Evolutionary conservation across 768 basidiomycete species (phyloP).

Genomic region (Boletus subcaerulescens): DNA sequence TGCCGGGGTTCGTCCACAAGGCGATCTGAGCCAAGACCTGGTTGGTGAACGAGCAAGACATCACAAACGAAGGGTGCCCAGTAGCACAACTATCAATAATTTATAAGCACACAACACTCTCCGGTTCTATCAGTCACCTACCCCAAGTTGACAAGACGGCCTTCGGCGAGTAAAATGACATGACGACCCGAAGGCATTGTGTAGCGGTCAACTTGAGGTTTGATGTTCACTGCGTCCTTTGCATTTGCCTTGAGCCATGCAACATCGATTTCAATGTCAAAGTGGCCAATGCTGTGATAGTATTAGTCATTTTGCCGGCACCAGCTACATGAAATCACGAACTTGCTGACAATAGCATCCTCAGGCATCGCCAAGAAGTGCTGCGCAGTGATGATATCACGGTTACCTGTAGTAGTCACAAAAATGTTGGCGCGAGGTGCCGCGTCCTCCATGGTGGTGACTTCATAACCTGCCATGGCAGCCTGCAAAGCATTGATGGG

Average conservation of each 20-base stretch:
- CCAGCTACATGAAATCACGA: conserved; percentile 30
- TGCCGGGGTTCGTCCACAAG: conserved; percentile 89
- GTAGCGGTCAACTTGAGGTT: conserved; percentile 98
- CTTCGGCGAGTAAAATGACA: conserved; percentile 96
- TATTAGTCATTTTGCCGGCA: conserved; percentile 7
- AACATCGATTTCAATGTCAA: conserved; percentile 91
- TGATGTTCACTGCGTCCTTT: conserved; percentile 79
- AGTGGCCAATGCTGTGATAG: conserved; percentile 69
- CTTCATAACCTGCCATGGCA: conserved; percentile 99
- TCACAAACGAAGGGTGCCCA: conserved; percentile 98
- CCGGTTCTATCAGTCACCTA: conserved; percentile 31
- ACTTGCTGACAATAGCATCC: conserved; percentile 99
- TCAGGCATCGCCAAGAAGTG: conserved; percentile 96
- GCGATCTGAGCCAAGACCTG: conserved; percentile 98
- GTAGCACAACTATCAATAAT: conserved; percentile 72
- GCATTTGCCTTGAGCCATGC: conserved; percentile 98
- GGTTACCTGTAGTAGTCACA: conserved; percentile 97
- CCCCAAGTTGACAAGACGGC: conserved; percentile 99
- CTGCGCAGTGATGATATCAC: conserved; percentile 91
- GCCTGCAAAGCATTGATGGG: conserved; percentile 99
- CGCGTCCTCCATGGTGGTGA: conserved; percentile 97
- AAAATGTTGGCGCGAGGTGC: conserved; percentile 88
- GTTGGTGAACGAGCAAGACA: conserved; percentile 99
- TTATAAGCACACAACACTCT: conserved; percentile 4
- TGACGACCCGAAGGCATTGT: conserved; percentile 92